Base-by-base conservation (phyloP, 2,329 filamentous ascomycete species). In the Aspergillus pseudoterreus region DNA sequence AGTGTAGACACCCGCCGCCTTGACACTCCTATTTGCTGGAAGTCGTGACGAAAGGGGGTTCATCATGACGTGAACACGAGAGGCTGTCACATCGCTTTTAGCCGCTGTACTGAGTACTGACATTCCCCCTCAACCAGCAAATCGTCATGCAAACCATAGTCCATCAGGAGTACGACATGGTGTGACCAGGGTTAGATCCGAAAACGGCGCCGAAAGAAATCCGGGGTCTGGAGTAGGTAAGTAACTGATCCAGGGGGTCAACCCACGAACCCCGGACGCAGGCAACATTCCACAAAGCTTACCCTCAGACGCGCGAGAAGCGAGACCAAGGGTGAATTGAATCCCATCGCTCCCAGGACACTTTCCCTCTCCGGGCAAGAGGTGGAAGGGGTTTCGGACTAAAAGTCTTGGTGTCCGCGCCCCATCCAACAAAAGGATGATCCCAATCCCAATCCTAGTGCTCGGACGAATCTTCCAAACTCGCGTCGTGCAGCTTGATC, bases 1-100 rank as follows among this genome's bases (percentile, higher is more conserved):
- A 49, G 49, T 43, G 47, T 47, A 52, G 52, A 43, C 45, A 49
- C 43, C 43, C 43, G 9, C 35, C 36, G 38, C 33, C 17, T 24
- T 30, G 15, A 22, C 22, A 11, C 22, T 42, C 38, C 42, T 15
- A 9, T 47, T 39, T 17, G 39, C 19, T 42, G 39, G 39, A 21
- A 19, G 12, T 6, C 19, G 30, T 38, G 10, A 15, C 42, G 14
- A 15, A 21, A 6, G 12, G 17, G 36, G 38, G 9, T 21, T 4
- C 22, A 9, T 21, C 35, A 11, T 17, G 39, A 42, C 15, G 17
- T 42, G n/a, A 17, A 42, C 39, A 17, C 35, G 35, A 38, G 35
- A 38, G 12, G 27, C 27, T 30, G 27, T 30, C 27, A 30, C 2
- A 9, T 30, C 27, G 27, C 27, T 11, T 8, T 30, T 11, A 30